Percentiles rank a stretch among this genome's conserved stretches.
These are phyloP conservation scores for Fusarium agapanthi DNA, from an alignment of 2,329 filamentous ascomycete species.

Conservation along the genomic window DNA sequence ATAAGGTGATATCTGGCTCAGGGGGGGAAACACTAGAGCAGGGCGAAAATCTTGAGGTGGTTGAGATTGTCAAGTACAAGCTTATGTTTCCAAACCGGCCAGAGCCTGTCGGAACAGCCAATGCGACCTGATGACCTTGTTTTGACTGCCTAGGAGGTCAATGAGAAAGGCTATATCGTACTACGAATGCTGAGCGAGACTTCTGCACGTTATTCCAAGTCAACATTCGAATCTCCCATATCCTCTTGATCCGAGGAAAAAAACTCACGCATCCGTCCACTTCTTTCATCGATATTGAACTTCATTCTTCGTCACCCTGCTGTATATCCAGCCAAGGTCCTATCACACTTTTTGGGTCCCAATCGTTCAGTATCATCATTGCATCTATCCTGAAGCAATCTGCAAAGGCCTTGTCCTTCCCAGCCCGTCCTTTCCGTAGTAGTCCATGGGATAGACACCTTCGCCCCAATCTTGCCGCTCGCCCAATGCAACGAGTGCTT, in stretches of 20 bases:
- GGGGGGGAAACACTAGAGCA: constrained; percentile 51
- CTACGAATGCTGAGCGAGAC: background rate
- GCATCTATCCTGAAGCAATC: constrained; percentile 36
- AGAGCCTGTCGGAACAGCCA: constrained; percentile 76
- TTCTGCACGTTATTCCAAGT: background rate
- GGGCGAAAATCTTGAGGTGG: constrained; percentile 74
- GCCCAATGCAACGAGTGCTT: constrained; percentile 90
- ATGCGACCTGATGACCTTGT: constrained; percentile 38
- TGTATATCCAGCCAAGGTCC: background rate
- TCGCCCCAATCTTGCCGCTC: constrained; percentile 78
- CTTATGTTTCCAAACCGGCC: constrained; percentile 84
- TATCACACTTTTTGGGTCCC: background rate
- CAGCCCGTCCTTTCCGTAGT: constrained; percentile 90
- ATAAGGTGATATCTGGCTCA: constrained; percentile 52
- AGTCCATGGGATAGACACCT: constrained; percentile 95
- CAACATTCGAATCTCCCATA: background rate
- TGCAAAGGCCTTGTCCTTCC: constrained; percentile 74
- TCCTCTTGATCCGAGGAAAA: background rate
- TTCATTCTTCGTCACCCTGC: background rate
- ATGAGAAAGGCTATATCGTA: background rate
- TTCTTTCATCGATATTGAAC: background rate
- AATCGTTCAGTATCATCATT: background rate
- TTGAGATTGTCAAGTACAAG: constrained; percentile 89
- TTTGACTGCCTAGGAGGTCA: background rate
- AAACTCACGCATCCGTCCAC: background rate